Base-by-base conservation (phyloP, 495 filamentous ascomycete genomes). In the Amphirosellinia nigrospora region DNA sequence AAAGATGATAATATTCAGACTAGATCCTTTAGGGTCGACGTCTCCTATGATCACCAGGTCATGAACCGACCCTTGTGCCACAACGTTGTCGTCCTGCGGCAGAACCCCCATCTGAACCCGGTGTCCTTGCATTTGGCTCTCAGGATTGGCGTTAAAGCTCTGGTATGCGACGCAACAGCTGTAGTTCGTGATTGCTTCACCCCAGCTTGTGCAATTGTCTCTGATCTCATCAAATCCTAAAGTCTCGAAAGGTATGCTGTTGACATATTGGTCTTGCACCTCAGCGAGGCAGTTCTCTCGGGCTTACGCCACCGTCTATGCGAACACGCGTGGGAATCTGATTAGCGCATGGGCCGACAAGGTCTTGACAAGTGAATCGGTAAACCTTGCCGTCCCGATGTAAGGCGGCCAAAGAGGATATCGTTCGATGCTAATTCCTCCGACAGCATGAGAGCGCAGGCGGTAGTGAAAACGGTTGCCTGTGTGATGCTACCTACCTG, bases 221-320 rank as follows among this genome's bases (percentile, higher is more conserved):
- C 48, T 70, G 56, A 70, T 34, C 19, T 70, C 58, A 26, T 70
- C 68, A 32, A 70, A 70, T 41, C 68, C 68, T 23, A 70, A 43
- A 15, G 58, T 70, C 59, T 70, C 68, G 41, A 63, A 70, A 15
- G 68, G 56, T 52, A 70, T 50, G 46, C 68, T 63, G 30, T 64
- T 55, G 26, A 70, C n/a, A 36, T 70, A 70, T n/a, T 70, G 68
- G 15, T 56, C 58, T 43, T 70, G 68, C 28, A 70, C 38, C 45
- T 48, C 23, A 28, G n/a, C n/a, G 9, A 70, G n/a, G 53, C 16
- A 63, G 30, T 19, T 48, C 30, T 55, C 46, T 63, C 55, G 16
- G 41, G 28, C 23, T 64, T 32, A 21, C 16, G 23, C n/a, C 43
- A 19, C 26, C 15, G 19, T 64, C 46, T 48, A 70, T 16, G 13